Percentiles rank a stretch among this genome's conserved stretches.
Evolutionary conservation across 805 yeast genomes (phyloP).

Genomic region (Teunomyces atbi): DNA sequence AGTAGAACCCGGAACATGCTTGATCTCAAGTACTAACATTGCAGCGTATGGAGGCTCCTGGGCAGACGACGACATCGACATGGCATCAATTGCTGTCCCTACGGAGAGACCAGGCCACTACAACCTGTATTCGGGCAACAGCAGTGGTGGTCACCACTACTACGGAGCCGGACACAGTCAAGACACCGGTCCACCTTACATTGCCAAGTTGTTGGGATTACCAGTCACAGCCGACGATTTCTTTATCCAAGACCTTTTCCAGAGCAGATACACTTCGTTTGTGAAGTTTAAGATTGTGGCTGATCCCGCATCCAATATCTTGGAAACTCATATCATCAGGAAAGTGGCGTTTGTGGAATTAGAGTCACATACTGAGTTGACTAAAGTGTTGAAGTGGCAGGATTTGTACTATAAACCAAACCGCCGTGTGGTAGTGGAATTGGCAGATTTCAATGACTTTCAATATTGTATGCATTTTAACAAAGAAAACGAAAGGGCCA

Average conservation of each 20-base stretch:
- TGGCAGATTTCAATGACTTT: constrained; percentile 41
- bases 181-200: constrained; percentile 56
- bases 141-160: constrained; percentile 4
- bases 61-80: constrained; percentile 47
- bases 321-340: constrained; percentile 38
- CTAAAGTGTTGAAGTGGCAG: constrained; percentile 60
- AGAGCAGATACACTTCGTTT: constrained; percentile 57
- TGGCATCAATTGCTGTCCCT: constrained; percentile 46
- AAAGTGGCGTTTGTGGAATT: constrained; percentile 68
- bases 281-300: constrained; percentile 61
- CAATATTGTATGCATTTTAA: constrained; percentile 40
- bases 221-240: constrained; percentile 54
- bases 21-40: constrained; percentile 16
- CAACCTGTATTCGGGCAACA: not conserved
- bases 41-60: constrained; percentile 46
- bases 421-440: constrained; percentile 37
- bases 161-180: constrained; percentile 2
- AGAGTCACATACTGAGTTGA: constrained; percentile 48
- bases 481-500: constrained; percentile 31
- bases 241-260: constrained; percentile 58
- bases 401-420: constrained; percentile 52
- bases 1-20: constrained; percentile 19
- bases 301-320: constrained; percentile 43
- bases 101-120: constrained; percentile 25
- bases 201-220: constrained; percentile 59